phyloP scores from a whole-genome alignment of 495 filamentous ascomycete species.

The Xylaria sp. region DNA sequence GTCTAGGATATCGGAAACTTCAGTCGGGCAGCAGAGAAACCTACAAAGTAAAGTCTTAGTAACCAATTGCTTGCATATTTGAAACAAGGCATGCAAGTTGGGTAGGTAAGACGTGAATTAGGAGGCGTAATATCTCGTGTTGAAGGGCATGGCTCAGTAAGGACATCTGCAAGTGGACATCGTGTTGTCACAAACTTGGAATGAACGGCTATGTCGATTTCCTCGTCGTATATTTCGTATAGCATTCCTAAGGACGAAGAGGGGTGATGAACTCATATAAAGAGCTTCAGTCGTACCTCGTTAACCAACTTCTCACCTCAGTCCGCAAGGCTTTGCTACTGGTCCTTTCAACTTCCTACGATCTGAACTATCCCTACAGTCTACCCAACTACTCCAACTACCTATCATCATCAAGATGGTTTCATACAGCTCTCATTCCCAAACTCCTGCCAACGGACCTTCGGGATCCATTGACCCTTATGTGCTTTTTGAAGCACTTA shows the following conservation, averaged over 20 bases:
- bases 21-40: slow-evolving; percentile 12
- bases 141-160: slow-evolving; percentile 15
- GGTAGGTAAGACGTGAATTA: neutral
- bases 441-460: slow-evolving; percentile 27
- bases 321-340: neutral
- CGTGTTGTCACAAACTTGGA: neutral
- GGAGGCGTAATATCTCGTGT: neutral
- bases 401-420: slow-evolving; percentile 34
- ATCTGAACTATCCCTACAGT: neutral
- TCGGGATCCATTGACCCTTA: slow-evolving; percentile 44
- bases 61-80: neutral
- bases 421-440: slow-evolving; percentile 28
- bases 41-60: neutral
- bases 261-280: neutral
- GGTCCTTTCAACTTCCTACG: neutral
- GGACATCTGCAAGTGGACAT: neutral
- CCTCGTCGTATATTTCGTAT: neutral
- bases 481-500: slow-evolving; percentile 46
- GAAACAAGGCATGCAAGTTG: slow-evolving; percentile 4
- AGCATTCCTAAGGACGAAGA: too few species aligned
- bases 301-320: neutral
- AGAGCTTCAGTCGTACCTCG: neutral
- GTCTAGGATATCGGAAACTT: neutral
- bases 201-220: neutral
- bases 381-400: neutral